Percentiles rank a stretch among this genome's conserved stretches.
phyloP scores from a whole-genome alignment of 2,329 filamentous ascomycete genomes.

The Cladosporium velox region DNA sequence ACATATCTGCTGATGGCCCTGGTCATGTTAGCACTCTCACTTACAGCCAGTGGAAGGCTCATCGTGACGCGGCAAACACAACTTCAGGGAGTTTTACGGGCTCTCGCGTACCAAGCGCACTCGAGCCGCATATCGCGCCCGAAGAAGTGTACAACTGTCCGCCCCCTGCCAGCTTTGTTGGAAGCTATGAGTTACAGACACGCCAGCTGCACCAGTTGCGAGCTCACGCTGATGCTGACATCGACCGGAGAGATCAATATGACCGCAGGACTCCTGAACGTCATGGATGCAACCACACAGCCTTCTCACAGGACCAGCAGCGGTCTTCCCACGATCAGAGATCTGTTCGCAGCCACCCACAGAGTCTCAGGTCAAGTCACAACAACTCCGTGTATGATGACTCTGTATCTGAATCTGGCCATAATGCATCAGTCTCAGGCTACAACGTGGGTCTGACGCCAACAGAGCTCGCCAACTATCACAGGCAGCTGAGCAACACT shows the following conservation, averaged over 20 bases:
- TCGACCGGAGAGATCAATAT: background rate
- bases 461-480: slow-evolving; percentile 8
- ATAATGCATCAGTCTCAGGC: background rate
- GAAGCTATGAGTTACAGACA: background rate
- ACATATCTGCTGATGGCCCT: slow-evolving; percentile 25
- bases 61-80: background rate
- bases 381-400: background rate
- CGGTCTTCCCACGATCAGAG: background rate
- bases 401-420: background rate
- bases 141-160: background rate
- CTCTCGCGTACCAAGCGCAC: slow-evolving; percentile 4
- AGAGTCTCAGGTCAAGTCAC: background rate
- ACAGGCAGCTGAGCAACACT: slow-evolving; percentile 4
- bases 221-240: background rate
- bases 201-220: background rate
- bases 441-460: slow-evolving; percentile 17
- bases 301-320: background rate
- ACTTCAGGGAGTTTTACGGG: slow-evolving; percentile 2
- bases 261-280: no score
- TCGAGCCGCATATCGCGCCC: background rate
- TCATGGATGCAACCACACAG: background rate
- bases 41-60: slow-evolving; percentile 32
- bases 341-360: background rate
- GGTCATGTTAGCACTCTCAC: slow-evolving; percentile 29
- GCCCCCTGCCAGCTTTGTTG: background rate